A percentile compares a stretch with the other conserved stretches of the same genome.
These are phyloP conservation scores for Chalaropsis thielavioides DNA, from an alignment of 2,329 filamentous ascomycete genomes.

Conservation along the genomic window DNA sequence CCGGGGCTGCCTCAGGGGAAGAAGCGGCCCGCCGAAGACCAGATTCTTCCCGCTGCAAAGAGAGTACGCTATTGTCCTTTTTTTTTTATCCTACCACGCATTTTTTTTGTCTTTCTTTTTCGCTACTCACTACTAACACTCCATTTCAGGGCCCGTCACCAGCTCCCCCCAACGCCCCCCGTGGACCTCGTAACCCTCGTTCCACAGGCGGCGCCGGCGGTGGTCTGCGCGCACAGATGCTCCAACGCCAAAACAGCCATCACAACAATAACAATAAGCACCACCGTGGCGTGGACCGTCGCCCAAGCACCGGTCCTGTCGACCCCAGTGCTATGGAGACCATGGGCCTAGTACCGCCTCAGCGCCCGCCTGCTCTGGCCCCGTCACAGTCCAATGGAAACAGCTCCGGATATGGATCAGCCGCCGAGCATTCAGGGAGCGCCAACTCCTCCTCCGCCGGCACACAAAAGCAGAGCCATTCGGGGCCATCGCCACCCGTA, in stretches of 20 bases:
- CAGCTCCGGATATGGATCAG: conserved; percentile 4
- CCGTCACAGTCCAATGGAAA: conserved; percentile 14
- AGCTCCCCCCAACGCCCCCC: conserved; percentile 2
- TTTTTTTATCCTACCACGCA: neutral
- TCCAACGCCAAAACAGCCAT: conserved; percentile 20
- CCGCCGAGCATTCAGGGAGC: neutral
- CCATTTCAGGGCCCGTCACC: neutral
- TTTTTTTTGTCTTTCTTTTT: neutral
- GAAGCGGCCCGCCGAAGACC: conserved; percentile 31
- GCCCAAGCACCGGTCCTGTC: conserved; percentile 17
- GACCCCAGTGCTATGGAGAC: conserved; percentile 41
- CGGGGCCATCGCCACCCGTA: conserved; percentile 18
- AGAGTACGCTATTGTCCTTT: conserved; percentile 25
- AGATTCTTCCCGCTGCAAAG: conserved; percentile 26
- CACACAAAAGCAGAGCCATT: neutral
- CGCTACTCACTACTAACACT: neutral
- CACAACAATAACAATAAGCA: neutral
- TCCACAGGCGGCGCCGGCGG: neutral
- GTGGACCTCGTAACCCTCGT: neutral
- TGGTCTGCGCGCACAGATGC: conserved; percentile 22
- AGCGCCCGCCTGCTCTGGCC: conserved; percentile 27
- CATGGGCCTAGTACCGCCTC: conserved; percentile 34
- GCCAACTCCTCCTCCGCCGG: neutral
- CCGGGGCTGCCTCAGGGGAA: conserved; percentile 23
- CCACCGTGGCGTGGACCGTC: neutral